Evolutionary conservation across 768 basidiomycete genomes (phyloP).

Genomic region (Leucosporidium scottii): DNA sequence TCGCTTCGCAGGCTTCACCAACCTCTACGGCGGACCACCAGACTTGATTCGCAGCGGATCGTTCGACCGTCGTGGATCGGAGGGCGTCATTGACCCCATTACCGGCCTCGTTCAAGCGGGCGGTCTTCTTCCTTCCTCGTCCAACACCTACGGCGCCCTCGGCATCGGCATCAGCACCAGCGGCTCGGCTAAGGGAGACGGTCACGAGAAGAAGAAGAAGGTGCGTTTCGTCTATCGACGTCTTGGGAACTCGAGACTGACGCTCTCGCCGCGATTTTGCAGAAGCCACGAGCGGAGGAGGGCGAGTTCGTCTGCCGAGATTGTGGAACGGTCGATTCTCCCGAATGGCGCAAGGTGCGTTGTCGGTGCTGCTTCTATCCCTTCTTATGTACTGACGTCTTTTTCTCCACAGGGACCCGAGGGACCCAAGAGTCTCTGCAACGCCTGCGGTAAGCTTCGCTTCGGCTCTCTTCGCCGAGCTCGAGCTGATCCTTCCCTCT

Average conservation of each 20-base stretch:
- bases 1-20: constrained; percentile 6
- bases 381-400: neutral
- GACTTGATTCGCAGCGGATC: constrained; percentile 21
- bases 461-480: too few species aligned
- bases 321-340: constrained; percentile 92
- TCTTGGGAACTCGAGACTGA: neutral
- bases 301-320: constrained; percentile 39
- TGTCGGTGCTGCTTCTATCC: too few species aligned
- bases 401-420: constrained; percentile 55
- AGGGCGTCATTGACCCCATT: constrained; percentile 25
- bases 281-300: constrained; percentile 33
- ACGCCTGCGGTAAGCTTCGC: constrained; percentile 66
- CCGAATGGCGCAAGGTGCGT: constrained; percentile 82
- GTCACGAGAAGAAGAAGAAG: constrained; percentile 32
- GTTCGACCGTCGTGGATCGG: neutral
- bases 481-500: neutral
- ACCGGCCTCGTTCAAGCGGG: constrained; percentile 27
- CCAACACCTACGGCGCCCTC: constrained; percentile 36
- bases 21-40: constrained; percentile 6
- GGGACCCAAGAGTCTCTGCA: constrained; percentile 94
- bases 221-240: neutral
- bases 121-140: constrained; percentile 29
- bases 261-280: neutral
- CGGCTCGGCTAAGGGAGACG: constrained; percentile 23
- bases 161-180: constrained; percentile 34